A percentile compares a stretch with the other conserved stretches of the same genome.
These are phyloP conservation scores for Colletotrichum sp. DNA, from an alignment of 2,329 filamentous ascomycete genomes.

Conservation along the genomic window DNA sequence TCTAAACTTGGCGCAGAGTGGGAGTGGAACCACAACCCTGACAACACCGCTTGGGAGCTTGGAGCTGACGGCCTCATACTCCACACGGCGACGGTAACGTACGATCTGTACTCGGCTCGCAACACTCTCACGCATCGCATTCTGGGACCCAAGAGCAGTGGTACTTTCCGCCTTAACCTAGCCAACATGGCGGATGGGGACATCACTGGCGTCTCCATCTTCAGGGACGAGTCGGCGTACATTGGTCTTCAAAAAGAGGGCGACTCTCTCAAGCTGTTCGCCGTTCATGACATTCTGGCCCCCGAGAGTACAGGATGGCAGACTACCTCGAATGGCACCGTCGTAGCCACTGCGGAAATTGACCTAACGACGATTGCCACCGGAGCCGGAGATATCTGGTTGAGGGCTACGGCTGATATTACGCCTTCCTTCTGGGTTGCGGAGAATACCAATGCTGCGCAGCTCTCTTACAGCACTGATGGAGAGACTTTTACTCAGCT, in stretches of 20 bases:
- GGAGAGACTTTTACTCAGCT: constrained; percentile 41
- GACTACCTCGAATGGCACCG: constrained; percentile 32
- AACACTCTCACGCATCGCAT: constrained; percentile 54
- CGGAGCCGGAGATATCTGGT: constrained; percentile 22
- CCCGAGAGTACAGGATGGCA: constrained; percentile 32
- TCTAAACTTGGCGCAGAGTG: constrained; percentile 47
- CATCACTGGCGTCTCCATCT: constrained; percentile 52
- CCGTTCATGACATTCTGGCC: constrained; percentile 33
- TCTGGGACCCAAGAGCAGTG: constrained; percentile 48
- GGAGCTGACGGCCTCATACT: constrained; percentile 43
- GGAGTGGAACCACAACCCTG: constrained; percentile 69
- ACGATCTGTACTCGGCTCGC: constrained; percentile 49
- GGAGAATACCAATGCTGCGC: constrained; percentile 5
- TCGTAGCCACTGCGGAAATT: constrained; percentile 8
- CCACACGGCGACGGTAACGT: constrained; percentile 53
- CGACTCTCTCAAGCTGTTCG: constrained; percentile 29
- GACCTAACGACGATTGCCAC: background rate
- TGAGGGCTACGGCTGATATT: constrained; percentile 26
- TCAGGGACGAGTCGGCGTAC: constrained; percentile 58
- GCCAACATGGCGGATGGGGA: constrained; percentile 55
- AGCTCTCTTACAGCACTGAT: constrained; percentile 46
- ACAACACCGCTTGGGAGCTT: constrained; percentile 49
- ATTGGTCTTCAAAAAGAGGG: constrained; percentile 47
- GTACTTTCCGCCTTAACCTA: constrained; percentile 55
- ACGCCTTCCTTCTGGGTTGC: constrained; percentile 15